Evolutionary conservation across 306 rosid genomes (phyloP).

Genomic region (Citrullus colocynthis): DNA sequence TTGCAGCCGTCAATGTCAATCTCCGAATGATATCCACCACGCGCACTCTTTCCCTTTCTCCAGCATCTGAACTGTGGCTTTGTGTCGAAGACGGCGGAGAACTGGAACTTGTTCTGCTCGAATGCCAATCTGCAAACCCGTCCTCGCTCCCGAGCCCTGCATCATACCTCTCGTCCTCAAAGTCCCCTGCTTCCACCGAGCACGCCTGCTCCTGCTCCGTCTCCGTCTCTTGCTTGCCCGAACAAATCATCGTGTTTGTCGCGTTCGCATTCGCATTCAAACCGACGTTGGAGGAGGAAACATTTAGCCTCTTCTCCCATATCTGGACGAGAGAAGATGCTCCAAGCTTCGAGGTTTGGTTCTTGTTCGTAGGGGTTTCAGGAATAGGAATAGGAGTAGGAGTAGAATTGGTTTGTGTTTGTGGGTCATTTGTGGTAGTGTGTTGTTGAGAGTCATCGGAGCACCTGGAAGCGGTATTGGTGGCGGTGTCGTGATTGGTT

Average conservation of each 20-base stretch:
- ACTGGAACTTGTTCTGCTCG: slow-evolving; percentile 12
- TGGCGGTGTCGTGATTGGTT: not conserved
- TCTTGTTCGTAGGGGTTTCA: not conserved
- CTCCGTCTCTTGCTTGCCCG: not conserved
- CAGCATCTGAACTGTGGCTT: slow-evolving; percentile 20
- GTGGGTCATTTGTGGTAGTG: not conserved
- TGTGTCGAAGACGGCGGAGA: slow-evolving; percentile 24
- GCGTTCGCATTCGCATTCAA: not conserved
- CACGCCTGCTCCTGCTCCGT: not conserved
- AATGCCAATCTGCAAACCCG: slow-evolving; percentile 31
- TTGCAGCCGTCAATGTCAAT: slow-evolving; percentile 27
- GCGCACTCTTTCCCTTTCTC: slow-evolving; percentile 31
- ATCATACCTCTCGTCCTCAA: slow-evolving; percentile 22
- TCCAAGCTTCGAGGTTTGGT: slow-evolving; percentile 20
- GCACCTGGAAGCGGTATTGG: not conserved
- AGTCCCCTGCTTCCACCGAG: slow-evolving; percentile 18
- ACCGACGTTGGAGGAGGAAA: slow-evolving; percentile 7
- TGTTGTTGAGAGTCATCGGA: not conserved
- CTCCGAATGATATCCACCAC: slow-evolving; percentile 62
- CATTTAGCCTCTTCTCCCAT: slow-evolving; percentile 76
- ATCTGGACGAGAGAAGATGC: slow-evolving; percentile 84
- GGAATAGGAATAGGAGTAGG: not conserved
- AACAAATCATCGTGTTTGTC: not conserved
- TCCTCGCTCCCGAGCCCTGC: slow-evolving; percentile 15
- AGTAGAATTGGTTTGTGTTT: not conserved